Base-by-base conservation (phyloP, 2,329 filamentous ascomycete genomes). In the Leptodontidium sp. region DNA sequence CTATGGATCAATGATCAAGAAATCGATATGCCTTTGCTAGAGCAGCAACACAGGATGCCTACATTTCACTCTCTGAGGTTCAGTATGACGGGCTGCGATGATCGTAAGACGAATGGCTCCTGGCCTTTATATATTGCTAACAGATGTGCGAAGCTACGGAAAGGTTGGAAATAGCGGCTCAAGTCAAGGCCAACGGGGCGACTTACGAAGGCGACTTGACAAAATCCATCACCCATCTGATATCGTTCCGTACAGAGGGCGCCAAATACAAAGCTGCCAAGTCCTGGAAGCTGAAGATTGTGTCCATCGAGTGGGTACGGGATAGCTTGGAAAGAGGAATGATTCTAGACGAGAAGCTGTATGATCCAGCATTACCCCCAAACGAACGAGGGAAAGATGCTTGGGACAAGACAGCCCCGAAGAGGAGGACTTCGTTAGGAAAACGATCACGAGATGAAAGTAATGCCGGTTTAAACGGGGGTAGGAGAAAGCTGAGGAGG, bases 241-340 rank as follows among this genome's bases (percentile, higher is more conserved):
- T 99, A 72, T 93, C 93, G 40, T 87, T 87, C 70, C 87, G 87
- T 62, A 90, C 95, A 9, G 88, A 92, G 72, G 95, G 96, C 26
- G 92, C 93, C 70, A 99, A 99, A 80, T 99, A 97, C 79, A 88
- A 88, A 66, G 93, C 93, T 66, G 96, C 95, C n/a, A 89, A 88
- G 73, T 86, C 86, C 74, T 99, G 96, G 94, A 85, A 86, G 57
- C 88, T 97, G 73, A 88, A 88, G 64, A 88, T 94, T 29, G 93
- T 99, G 29, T 90, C 91, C 1, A 79, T 92, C 43, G 90, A 94
- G 77, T 99, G 96, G 96, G 86, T 98, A 47, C 83, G 90, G 62
- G 92, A 98, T 76, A 95, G 92, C 75, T 80, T 96, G 68, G 87
- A 91, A 72, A 87, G 96, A 71, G 93, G 94, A 67, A 96, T 99